A percentile compares a stretch with the other conserved stretches of the same genome.
phyloP scores from a whole-genome alignment of 2,329 filamentous ascomycete species.

The Elsinoe ampelina region DNA sequence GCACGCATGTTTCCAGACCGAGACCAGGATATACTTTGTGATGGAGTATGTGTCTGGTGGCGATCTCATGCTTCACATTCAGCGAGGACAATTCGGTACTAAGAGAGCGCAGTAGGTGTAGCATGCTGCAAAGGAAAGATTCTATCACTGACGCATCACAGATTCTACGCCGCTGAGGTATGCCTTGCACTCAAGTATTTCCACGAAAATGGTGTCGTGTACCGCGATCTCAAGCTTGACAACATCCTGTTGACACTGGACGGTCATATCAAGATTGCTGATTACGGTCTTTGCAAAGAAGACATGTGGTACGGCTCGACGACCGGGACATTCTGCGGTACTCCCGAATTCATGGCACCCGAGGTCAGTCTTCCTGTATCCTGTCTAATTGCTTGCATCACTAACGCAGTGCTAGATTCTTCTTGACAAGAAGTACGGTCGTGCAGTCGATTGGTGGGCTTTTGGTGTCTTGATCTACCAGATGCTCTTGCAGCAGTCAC shows the following conservation, averaged over 20 bases:
- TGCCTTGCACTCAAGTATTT: conserved; percentile 97
- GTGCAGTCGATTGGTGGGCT: conserved; percentile 98
- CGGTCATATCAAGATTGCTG: conserved; percentile 95
- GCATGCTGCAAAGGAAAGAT: background rate
- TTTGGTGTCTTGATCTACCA: conserved; percentile 99
- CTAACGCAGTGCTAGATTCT: conserved; percentile 56
- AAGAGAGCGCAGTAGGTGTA: conserved; percentile 81
- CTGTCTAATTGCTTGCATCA: too few relatives aligned
- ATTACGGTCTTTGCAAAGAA: conserved; percentile 98
- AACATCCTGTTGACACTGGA: conserved; percentile 91
- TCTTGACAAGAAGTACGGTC: conserved; percentile 94
- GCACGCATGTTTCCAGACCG: conserved; percentile 97
- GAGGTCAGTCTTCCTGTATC: conserved; percentile 69
- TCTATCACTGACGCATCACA: conserved; percentile 29
- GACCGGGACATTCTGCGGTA: conserved; percentile 96
- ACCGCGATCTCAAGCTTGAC: conserved; percentile 70
- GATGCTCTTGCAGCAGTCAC: conserved; percentile 97
- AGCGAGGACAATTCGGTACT: conserved; percentile 88
- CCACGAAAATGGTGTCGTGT: conserved; percentile 98
- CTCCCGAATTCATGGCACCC: conserved; percentile 98
- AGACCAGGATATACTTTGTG: conserved; percentile 96
- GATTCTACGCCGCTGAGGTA: conserved; percentile 95
- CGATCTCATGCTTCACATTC: conserved; percentile 98
- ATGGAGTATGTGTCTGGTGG: conserved; percentile 99
- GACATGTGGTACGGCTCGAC: conserved; percentile 99